A percentile compares a stretch with the other conserved stretches of the same genome.
Evolutionary conservation across 352 stramenopile genomes (phyloP).

Genomic region (Globisporangium solare): DNA sequence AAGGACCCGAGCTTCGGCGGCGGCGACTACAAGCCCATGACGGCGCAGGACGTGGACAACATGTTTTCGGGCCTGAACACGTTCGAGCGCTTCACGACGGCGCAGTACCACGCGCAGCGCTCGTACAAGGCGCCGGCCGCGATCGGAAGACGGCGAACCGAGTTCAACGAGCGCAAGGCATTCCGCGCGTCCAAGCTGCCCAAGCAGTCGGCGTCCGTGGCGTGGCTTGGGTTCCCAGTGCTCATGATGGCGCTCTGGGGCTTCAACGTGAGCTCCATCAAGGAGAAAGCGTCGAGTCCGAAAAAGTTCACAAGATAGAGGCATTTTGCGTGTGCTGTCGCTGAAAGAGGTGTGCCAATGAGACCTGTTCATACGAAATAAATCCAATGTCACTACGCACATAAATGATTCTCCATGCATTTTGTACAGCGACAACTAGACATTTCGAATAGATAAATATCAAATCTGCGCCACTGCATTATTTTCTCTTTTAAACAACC

Average conservation of each 20-base stretch:
- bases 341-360: background rate
- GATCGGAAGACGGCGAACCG: conserved; percentile 56
- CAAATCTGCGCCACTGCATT: background rate
- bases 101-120: conserved; percentile 58
- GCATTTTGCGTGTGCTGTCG: background rate
- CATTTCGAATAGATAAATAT: background rate
- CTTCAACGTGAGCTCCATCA: conserved; percentile 55
- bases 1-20: background rate
- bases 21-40: conserved; percentile 64
- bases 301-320: conserved; percentile 17
- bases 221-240: conserved; percentile 59
- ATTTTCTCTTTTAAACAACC: background rate
- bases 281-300: conserved; percentile 38
- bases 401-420: too few relatives aligned
- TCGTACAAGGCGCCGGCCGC: conserved; percentile 44
- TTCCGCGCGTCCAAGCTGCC: conserved; percentile 62
- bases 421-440: background rate
- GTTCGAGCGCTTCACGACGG: conserved; percentile 76
- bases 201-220: conserved; percentile 50
- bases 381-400: background rate
- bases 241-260: conserved; percentile 49
- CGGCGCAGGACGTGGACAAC: conserved; percentile 58
- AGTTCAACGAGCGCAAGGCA: conserved; percentile 62
- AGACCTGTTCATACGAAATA: background rate
- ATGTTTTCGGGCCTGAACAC: conserved; percentile 71